phyloP scores from a whole-genome alignment of 2,329 filamentous ascomycete species.

The Rhexocercosporidium sp. region DNA sequence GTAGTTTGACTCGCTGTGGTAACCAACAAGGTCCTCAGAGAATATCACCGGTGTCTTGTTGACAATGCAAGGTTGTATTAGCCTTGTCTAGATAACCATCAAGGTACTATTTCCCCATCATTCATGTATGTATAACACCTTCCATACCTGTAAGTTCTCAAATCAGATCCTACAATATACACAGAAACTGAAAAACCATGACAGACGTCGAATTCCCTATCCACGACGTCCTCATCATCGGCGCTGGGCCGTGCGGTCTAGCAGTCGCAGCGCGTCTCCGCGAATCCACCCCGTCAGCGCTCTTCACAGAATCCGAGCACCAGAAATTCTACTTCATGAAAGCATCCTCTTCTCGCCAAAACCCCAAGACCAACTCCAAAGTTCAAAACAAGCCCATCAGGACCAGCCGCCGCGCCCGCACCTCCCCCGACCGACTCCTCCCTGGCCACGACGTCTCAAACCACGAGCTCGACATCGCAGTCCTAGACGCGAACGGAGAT shows the following conservation, averaged over 20 bases:
- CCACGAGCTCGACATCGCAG: slow-evolving; percentile 52
- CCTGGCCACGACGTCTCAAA: slow-evolving; percentile 27
- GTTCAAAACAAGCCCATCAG: slow-evolving; percentile 45
- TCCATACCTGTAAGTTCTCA: neutral
- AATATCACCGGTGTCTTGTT: neutral
- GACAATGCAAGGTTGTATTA: slow-evolving; percentile 12
- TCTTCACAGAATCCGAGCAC: slow-evolving; percentile 85
- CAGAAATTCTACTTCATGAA: slow-evolving; percentile 75
- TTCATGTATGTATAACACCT: slow-evolving; percentile 3
- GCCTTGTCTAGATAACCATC: slow-evolving; percentile 19
- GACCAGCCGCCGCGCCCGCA: slow-evolving; percentile 43
- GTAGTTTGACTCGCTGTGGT: neutral
- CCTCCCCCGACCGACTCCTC: slow-evolving; percentile 41
- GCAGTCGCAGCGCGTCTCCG: slow-evolving; percentile 74
- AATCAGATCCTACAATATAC: neutral
- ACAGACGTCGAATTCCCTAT: slow-evolving; percentile 36
- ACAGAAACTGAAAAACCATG: slow-evolving; percentile 3
- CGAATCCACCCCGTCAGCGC: slow-evolving; percentile 75
- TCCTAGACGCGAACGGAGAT: slow-evolving; percentile 68
- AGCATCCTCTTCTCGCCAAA: slow-evolving; percentile 45
- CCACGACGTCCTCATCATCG: slow-evolving; percentile 66
- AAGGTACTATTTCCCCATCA: slow-evolving; percentile 17
- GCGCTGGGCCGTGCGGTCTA: slow-evolving; percentile 76
- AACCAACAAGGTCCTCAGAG: slow-evolving; percentile 16
- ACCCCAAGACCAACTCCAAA: slow-evolving; percentile 54